Percentiles rank a stretch among this genome's conserved stretches.
Conservation (phyloP, 2,329 filamentous ascomycete genomes). For the Arthrinium puccinioides region DNA sequence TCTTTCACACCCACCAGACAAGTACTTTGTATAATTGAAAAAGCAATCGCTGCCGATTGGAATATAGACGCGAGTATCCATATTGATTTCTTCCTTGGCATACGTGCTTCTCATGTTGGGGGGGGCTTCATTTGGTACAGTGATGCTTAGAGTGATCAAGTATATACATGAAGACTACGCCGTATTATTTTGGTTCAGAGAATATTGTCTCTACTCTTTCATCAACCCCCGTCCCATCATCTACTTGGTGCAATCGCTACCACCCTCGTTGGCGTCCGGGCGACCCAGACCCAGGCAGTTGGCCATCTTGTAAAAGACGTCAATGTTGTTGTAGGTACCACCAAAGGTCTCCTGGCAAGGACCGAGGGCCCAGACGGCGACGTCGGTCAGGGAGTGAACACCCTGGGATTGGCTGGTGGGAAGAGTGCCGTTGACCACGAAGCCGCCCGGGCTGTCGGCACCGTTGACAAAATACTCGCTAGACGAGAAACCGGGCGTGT, state of each 20-base stretch:
- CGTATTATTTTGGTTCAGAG: too few species aligned
- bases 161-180: too few species aligned
- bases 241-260: background rate
- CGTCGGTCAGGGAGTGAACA: slow-evolving; percentile 69
- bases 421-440: slow-evolving; percentile 70
- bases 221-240: too few species aligned
- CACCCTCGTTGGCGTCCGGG: slow-evolving; percentile 9
- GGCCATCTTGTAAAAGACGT: slow-evolving; percentile 70
- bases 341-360: slow-evolving; percentile 73
- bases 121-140: too few species aligned
- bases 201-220: too few species aligned
- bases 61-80: too few species aligned
- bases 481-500: slow-evolving; percentile 39
- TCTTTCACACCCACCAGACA: too few species aligned
- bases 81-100: too few species aligned
- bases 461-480: slow-evolving; percentile 61
- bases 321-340: slow-evolving; percentile 63
- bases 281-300: slow-evolving; percentile 53
- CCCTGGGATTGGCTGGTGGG: slow-evolving; percentile 56
- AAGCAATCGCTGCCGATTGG: too few species aligned
- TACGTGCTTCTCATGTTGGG: too few species aligned
- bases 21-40: too few species aligned
- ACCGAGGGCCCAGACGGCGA: slow-evolving; percentile 70
- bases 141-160: too few species aligned
- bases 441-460: slow-evolving; percentile 57